A percentile compares a stretch with the other conserved stretches of the same genome.
phyloP scores from a whole-genome alignment of 2,329 filamentous ascomycete species.

The Pezicula rhizophila region DNA sequence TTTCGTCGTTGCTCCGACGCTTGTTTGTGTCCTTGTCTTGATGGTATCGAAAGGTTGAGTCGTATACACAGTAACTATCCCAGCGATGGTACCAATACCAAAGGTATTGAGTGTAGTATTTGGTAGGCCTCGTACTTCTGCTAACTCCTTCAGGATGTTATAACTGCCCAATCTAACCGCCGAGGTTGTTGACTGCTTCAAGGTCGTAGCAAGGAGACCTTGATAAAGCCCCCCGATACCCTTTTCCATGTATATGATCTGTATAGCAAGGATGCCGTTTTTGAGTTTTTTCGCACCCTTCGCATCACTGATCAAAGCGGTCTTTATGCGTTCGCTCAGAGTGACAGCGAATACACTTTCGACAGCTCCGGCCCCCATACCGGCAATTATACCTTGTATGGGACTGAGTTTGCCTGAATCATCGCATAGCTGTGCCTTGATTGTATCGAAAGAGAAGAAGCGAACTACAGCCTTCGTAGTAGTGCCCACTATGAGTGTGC shows the following conservation, averaged over 20 bases:
- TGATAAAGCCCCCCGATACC: constrained; percentile 35
- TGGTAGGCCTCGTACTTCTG: constrained; percentile 12
- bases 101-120: constrained; percentile 46
- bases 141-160: constrained; percentile 35
- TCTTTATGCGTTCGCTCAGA: constrained; percentile 62
- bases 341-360: constrained; percentile 58
- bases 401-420: constrained; percentile 50
- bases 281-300: constrained; percentile 23
- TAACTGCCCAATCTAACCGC: constrained; percentile 42
- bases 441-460: constrained; percentile 59
- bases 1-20: constrained; percentile 45
- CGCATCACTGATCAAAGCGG: constrained; percentile 44
- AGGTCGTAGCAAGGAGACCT: constrained; percentile 35
- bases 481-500: constrained; percentile 53
- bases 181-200: constrained; percentile 41
- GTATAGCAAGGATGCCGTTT: constrained; percentile 25
- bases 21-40: constrained; percentile 56
- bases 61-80: constrained; percentile 50
- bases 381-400: constrained; percentile 48
- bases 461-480: constrained; percentile 58
- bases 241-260: constrained; percentile 29
- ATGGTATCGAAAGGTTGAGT: constrained; percentile 57
- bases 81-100: constrained; percentile 53
- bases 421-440: constrained; percentile 49
- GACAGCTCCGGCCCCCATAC: constrained; percentile 55